Percentiles rank a stretch among this genome's conserved stretches.
Conservation (phyloP, 768 basidiomycete species). For the Sutorius australiensis region DNA sequence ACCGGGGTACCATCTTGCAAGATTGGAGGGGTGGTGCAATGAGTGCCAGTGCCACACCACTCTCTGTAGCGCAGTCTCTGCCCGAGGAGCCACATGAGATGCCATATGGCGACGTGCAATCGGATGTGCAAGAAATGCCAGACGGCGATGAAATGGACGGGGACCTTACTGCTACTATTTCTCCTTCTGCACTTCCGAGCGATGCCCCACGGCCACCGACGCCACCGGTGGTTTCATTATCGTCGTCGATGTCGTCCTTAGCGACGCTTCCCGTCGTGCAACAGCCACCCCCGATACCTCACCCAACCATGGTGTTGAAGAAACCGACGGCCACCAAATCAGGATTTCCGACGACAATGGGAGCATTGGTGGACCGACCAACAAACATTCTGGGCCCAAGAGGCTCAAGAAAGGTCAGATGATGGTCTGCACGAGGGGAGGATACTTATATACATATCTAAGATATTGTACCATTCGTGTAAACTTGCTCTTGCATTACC, state of each 20-base stretch:
- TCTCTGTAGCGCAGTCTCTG: conserved; percentile 36
- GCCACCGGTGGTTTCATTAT: conserved; percentile 31
- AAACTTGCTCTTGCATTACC: conserved; percentile 15
- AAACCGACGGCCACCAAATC: conserved; percentile 21
- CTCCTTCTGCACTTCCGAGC: conserved; percentile 2
- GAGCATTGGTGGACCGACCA: conserved; percentile 31
- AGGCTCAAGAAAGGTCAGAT: conserved; percentile 31
- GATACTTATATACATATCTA: conserved; percentile 16
- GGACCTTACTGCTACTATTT: conserved; percentile 20
- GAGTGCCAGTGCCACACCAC: conserved; percentile 35
- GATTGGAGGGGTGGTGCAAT: conserved; percentile 41
- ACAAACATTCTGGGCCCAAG: conserved; percentile 34
- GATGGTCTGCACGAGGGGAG: not conserved
- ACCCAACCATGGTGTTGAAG: conserved; percentile 15
- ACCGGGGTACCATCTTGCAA: conserved; percentile 56
- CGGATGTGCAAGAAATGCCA: conserved; percentile 26
- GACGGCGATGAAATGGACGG: conserved; percentile 9
- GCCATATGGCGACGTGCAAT: conserved; percentile 12
- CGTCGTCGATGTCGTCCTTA: conserved; percentile 39
- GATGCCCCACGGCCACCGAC: conserved; percentile 15
- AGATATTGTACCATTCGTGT: conserved; percentile 1
- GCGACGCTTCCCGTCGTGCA: conserved; percentile 23
- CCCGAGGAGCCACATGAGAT: conserved; percentile 27
- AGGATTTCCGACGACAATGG: conserved; percentile 19
- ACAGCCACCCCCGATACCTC: conserved; percentile 4